A percentile compares a stretch with the other conserved stretches of the same genome.
Conservation (phyloP, 2,329 filamentous ascomycete species). For the Coniochaeta hoffmannii region DNA sequence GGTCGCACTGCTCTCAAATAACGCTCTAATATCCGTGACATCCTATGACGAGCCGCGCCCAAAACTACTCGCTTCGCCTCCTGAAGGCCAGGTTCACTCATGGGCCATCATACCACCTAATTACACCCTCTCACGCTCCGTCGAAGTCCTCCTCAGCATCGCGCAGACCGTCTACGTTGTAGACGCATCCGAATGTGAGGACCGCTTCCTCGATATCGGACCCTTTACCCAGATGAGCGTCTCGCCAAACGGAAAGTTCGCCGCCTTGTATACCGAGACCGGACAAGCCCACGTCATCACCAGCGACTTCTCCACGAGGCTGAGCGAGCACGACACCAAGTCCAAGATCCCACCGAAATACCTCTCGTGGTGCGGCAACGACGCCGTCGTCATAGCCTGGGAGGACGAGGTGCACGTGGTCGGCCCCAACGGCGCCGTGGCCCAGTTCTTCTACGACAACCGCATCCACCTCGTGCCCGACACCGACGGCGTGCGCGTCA, state of each 20-base stretch:
- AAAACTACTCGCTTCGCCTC: slow-evolving; percentile 68
- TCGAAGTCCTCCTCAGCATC: slow-evolving; percentile 86
- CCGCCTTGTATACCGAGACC: slow-evolving; percentile 78
- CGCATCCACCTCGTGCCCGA: slow-evolving; percentile 69
- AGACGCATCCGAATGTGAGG: slow-evolving; percentile 84
- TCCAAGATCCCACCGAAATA: slow-evolving; percentile 80
- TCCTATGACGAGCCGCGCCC: slow-evolving; percentile 88
- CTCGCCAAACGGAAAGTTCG: slow-evolving; percentile 83
- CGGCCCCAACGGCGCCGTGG: slow-evolving; percentile 71
- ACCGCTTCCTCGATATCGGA: slow-evolving; percentile 82
- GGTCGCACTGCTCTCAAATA: slow-evolving; percentile 84
- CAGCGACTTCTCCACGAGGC: slow-evolving; percentile 85
- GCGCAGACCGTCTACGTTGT: slow-evolving; percentile 77
- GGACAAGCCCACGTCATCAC: slow-evolving; percentile 89
- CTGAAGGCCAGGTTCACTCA: slow-evolving; percentile 72
- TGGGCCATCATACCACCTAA: slow-evolving; percentile 87
- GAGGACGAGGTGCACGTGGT: slow-evolving; percentile 96
- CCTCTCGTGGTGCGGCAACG: slow-evolving; percentile 93
- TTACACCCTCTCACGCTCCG: slow-evolving; percentile 82
- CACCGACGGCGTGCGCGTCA: slow-evolving; percentile 76
- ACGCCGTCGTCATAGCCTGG: slow-evolving; percentile 90
- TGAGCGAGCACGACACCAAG: slow-evolving; percentile 86
- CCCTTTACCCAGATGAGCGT: slow-evolving; percentile 88
- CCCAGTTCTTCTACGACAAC: slow-evolving; percentile 80
- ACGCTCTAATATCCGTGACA: slow-evolving; percentile 77